Evolutionary conservation across 305 asterid species (phyloP).

Genomic region (Withania somnifera): DNA sequence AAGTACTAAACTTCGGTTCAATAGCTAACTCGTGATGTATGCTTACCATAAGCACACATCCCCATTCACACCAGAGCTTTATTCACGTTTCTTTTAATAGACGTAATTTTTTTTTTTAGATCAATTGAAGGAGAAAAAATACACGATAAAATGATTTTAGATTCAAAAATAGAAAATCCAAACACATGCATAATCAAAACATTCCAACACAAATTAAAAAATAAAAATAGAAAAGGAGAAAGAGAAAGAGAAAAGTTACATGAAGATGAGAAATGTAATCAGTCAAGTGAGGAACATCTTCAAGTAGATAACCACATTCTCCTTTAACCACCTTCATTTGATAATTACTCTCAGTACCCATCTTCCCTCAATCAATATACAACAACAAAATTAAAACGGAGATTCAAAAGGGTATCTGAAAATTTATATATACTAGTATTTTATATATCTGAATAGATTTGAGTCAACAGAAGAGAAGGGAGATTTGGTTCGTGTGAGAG

Average conservation of each 20-base stretch:
- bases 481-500: neutral
- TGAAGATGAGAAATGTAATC: conserved; percentile 72
- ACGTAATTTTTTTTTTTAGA: too few species aligned
- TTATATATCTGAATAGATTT: neutral
- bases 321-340: conserved; percentile 64
- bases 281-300: conserved; percentile 77
- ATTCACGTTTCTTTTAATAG: neutral
- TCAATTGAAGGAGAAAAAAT: neutral
- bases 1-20: too few species aligned
- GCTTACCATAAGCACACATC: neutral
- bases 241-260: conserved; percentile 16
- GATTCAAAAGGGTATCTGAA: neutral
- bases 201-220: neutral
- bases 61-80: neutral
- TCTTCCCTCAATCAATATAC: neutral
- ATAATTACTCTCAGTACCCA: conserved; percentile 17
- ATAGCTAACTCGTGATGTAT: neutral
- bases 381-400: neutral
- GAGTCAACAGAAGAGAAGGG: neutral
- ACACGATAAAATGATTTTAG: neutral
- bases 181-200: neutral
- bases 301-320: conserved; percentile 60
- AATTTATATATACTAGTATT: too few species aligned
- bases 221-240: too few species aligned
- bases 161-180: neutral